Evolutionary conservation across 2,329 filamentous ascomycete species (phyloP).

Genomic region (Cercospora canescens): DNA sequence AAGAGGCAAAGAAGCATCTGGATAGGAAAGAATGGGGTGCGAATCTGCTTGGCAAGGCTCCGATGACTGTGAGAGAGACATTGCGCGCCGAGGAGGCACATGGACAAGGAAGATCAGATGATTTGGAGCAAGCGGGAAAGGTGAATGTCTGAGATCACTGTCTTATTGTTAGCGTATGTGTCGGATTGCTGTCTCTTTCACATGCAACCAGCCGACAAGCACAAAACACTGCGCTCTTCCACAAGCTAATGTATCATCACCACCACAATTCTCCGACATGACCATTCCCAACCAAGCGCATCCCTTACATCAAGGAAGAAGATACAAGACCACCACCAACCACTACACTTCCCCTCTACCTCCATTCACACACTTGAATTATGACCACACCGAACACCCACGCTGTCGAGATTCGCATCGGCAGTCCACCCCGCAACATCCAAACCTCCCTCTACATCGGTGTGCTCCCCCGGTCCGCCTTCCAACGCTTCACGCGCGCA

Average conservation of each 20-base stretch:
- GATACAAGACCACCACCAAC: neutral
- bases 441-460: neutral
- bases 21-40: slow-evolving; percentile 52
- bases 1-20: slow-evolving; percentile 2
- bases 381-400: too few relatives aligned
- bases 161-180: neutral
- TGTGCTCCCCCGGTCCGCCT: neutral
- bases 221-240: neutral
- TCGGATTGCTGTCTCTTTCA: neutral
- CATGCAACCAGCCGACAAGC: neutral
- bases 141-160: neutral
- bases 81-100: slow-evolving; percentile 3
- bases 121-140: neutral
- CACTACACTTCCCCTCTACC: neutral
- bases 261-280: neutral
- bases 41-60: slow-evolving; percentile 6
- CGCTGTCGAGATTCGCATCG: neutral
- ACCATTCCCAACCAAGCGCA: neutral
- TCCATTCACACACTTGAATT: neutral
- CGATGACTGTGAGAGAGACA: slow-evolving; percentile 9
- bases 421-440: neutral
- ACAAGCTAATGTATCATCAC: neutral
- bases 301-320: neutral
- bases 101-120: neutral
- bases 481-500: neutral